A percentile compares a stretch with the other conserved stretches of the same genome.
Evolutionary conservation across 2,329 filamentous ascomycete genomes (phyloP).

Genomic region (Aspergillus costaricaensis): DNA sequence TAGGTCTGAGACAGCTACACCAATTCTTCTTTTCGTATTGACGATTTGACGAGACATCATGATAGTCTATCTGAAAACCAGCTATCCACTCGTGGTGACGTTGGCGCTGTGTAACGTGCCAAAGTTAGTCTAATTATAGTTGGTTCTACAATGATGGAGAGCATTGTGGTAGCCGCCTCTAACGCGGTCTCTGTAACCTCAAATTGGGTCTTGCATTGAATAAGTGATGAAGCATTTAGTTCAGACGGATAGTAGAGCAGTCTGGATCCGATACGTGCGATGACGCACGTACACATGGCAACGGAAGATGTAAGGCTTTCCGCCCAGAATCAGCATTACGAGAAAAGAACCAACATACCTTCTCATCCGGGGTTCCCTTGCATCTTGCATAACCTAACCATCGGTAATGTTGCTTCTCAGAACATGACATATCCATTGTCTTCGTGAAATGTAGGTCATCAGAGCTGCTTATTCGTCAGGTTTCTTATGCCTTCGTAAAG

Average conservation of each 20-base stretch:
- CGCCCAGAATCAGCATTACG: not conserved
- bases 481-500: not conserved
- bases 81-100: not conserved
- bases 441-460: not conserved
- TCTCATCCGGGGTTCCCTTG: not conserved
- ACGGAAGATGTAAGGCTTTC: not conserved
- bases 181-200: not conserved
- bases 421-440: not conserved
- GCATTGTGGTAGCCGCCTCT: not conserved
- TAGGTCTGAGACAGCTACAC: not conserved
- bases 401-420: not conserved
- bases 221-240: not conserved
- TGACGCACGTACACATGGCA: not conserved
- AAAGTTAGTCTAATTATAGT: not conserved
- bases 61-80: not conserved
- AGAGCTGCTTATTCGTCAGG: not conserved
- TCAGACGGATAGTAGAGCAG: not conserved
- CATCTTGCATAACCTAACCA: slow-evolving; percentile 1
- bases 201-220: not conserved
- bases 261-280: not conserved
- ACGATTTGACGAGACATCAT: not conserved
- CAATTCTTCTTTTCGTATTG: not conserved
- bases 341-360: not conserved
- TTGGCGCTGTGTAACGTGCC: not conserved
- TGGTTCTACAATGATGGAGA: too few species aligned